Conservation (phyloP, 2,329 filamentous ascomycete genomes). For the Lachnellula arida region DNA sequence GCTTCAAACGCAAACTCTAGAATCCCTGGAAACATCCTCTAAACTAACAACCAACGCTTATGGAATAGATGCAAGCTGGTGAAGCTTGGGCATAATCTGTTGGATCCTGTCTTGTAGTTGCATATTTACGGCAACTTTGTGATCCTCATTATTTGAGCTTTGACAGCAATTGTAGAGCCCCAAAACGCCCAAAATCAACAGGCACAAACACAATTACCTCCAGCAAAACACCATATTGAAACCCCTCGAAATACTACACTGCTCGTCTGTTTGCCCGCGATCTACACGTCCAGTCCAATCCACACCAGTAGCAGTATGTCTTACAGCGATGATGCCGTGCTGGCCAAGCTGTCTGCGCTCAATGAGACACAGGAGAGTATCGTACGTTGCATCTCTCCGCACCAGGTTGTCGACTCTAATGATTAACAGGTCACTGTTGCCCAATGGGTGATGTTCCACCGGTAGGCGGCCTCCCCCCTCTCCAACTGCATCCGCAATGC, state of each 20-base stretch:
- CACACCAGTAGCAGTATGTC: slow-evolving; percentile 56
- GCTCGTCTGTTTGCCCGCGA: not conserved
- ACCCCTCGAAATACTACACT: not conserved
- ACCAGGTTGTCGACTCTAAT: not conserved
- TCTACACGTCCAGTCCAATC: not conserved
- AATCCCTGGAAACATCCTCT: no score
- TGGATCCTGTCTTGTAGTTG: not conserved
- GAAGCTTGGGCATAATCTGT: not conserved
- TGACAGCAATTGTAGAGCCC: not conserved
- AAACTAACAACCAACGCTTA: not conserved
- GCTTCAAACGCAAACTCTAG: no score
- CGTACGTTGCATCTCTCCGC: slow-evolving; percentile 30
- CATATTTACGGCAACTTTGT: not conserved
- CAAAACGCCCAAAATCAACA: not conserved
- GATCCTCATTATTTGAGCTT: not conserved
- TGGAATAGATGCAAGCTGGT: not conserved
- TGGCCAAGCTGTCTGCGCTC: slow-evolving; percentile 88
- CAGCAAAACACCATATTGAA: not conserved
- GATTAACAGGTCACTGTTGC: slow-evolving; percentile 65
- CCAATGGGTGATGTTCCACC: slow-evolving; percentile 99
- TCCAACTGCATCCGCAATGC: not conserved
- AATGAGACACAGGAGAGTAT: slow-evolving; percentile 99
- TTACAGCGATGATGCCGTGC: slow-evolving; percentile 91
- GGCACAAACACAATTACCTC: not conserved
- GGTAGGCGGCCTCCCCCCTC: slow-evolving; percentile 49